phyloP scores from a whole-genome alignment of 2,329 filamentous ascomycete genomes.

The Monosporascus sp. region DNA sequence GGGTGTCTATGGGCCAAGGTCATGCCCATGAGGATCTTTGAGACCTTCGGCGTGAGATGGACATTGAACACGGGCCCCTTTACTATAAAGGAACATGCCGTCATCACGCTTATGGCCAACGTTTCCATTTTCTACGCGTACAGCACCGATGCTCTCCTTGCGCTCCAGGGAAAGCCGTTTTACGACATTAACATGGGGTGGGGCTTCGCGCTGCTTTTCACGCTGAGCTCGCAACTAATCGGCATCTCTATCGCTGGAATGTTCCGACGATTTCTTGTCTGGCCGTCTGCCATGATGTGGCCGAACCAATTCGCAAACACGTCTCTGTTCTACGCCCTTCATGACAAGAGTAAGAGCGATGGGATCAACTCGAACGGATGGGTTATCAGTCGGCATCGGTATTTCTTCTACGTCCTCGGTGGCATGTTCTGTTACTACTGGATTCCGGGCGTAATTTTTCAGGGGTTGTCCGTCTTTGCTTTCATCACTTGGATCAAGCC shows the following conservation, averaged over 20 bases:
- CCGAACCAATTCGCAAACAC: conserved; percentile 42
- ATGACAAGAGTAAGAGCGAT: conserved; percentile 35
- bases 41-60: conserved; percentile 36
- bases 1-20: conserved; percentile 38
- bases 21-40: conserved; percentile 36
- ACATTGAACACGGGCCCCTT: conserved; percentile 40
- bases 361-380: conserved; percentile 37
- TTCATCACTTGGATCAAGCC: conserved; percentile 44
- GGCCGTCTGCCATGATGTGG: conserved; percentile 47
- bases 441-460: conserved; percentile 46
- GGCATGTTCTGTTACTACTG: conserved; percentile 48
- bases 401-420: conserved; percentile 37
- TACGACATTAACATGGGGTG: conserved; percentile 39
- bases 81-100: conserved; percentile 41
- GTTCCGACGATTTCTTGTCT: conserved; percentile 41
- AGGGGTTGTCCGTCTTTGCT: conserved; percentile 42
- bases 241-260: conserved; percentile 49
- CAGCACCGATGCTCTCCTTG: conserved; percentile 34
- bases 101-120: conserved; percentile 40
- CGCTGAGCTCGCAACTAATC: conserved; percentile 45
- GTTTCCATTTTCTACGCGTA: conserved; percentile 34
- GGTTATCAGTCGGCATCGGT: conserved; percentile 40
- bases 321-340: conserved; percentile 40
- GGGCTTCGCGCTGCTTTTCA: conserved; percentile 44
- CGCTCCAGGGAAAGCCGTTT: conserved; percentile 35